phyloP scores from a whole-genome alignment of 306 rosid genomes.

The Crataegus laevigata region DNA sequence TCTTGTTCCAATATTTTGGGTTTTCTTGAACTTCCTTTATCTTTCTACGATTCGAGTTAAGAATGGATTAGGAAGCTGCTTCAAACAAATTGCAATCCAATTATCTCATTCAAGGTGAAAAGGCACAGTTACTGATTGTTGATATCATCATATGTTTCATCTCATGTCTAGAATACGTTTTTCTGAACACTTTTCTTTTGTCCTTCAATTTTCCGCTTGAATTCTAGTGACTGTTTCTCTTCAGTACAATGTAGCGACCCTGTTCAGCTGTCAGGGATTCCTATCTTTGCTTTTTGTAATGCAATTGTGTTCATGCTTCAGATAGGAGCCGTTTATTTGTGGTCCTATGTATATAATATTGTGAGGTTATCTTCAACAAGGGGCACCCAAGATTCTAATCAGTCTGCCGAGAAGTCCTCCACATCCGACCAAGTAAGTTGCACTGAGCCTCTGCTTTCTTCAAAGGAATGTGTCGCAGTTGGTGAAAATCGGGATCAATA shows the following conservation, averaged over 20 bases:
- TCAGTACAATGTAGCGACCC: too few relatives aligned
- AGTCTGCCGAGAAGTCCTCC: slow-evolving; percentile 24
- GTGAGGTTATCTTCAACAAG: slow-evolving; percentile 52
- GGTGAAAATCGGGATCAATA: slow-evolving; percentile 1
- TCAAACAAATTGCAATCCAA: not conserved
- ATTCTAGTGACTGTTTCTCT: too few relatives aligned
- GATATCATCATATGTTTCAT: too few relatives aligned
- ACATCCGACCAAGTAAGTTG: slow-evolving; percentile 14
- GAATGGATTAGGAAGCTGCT: not conserved
- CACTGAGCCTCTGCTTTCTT: slow-evolving; percentile 44
- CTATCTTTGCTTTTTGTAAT: not conserved
- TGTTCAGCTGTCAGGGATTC: too few relatives aligned
- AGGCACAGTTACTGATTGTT: too few relatives aligned
- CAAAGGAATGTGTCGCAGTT: slow-evolving; percentile 2
- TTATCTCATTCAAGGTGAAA: not conserved
- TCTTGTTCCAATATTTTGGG: not conserved
- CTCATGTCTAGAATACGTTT: not conserved
- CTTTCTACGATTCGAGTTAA: not conserved
- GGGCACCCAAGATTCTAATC: slow-evolving; percentile 6
- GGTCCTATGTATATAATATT: slow-evolving; percentile 80
- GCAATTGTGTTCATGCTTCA: slow-evolving; percentile 14
- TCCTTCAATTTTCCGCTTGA: not conserved
- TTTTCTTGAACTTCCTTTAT: not conserved
- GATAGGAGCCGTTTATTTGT: slow-evolving; percentile 64
- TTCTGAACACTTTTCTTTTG: not conserved